These are phyloP conservation scores for Diaporthe nobilis DNA, from an alignment of 2,329 filamentous ascomycete genomes.

Conservation along the genomic window DNA sequence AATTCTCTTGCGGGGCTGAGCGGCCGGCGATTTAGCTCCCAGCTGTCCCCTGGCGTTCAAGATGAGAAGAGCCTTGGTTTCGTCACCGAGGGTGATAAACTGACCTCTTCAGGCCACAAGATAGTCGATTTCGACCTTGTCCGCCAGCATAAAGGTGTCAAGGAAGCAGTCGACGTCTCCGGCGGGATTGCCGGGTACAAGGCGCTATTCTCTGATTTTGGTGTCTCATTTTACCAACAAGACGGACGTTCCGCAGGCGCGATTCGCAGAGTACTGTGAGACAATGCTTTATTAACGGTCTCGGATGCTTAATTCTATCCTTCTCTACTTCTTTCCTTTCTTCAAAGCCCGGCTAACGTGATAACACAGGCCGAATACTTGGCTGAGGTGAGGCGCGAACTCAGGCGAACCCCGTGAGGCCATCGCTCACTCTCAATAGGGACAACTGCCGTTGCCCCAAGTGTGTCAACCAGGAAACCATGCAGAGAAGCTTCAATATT, in stretches of 20 bases:
- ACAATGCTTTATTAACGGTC: background rate
- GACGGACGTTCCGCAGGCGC: background rate
- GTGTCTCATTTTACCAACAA: background rate
- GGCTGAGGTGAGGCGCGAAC: slow-evolving; percentile 37
- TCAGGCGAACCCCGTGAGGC: background rate
- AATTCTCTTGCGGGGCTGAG: background rate
- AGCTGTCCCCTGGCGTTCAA: background rate
- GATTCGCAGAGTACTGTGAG: background rate
- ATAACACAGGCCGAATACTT: slow-evolving; percentile 24
- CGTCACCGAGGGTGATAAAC: background rate
- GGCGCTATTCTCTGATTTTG: background rate
- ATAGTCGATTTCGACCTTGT: background rate
- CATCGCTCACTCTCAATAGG: slow-evolving; percentile 54
- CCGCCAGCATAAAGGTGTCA: background rate
- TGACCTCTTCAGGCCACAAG: background rate
- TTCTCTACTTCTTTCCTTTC: background rate
- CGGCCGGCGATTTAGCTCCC: slow-evolving; percentile 20
- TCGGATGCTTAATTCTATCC: background rate
- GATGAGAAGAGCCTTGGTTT: background rate
- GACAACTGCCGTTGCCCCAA: slow-evolving; percentile 79
- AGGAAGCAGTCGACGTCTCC: slow-evolving; percentile 12
- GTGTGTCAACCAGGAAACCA: slow-evolving; percentile 79
- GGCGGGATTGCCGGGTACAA: background rate
- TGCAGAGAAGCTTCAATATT: slow-evolving; percentile 77
- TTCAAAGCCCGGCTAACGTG: background rate